These are phyloP conservation scores for Amphirosellinia nigrospora DNA, from an alignment of 495 filamentous ascomycete genomes.

Conservation along the genomic window DNA sequence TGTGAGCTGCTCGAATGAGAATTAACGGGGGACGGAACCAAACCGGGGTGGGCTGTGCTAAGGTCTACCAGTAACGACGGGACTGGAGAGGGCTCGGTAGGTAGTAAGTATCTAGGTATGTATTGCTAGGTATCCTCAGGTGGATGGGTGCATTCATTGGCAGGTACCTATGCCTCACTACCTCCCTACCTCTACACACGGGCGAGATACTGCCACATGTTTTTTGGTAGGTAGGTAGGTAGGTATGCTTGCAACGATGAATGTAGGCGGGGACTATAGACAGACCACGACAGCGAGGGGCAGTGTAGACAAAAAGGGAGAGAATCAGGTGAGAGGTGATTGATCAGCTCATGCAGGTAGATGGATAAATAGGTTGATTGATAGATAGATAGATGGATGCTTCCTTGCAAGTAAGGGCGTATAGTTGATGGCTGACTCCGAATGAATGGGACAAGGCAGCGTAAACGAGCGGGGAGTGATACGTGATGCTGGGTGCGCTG, in stretches of 20 bases:
- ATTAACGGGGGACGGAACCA: conserved; percentile 23
- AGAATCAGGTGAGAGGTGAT: neutral
- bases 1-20: conserved; percentile 28
- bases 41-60: conserved; percentile 26
- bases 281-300: conserved; percentile 4
- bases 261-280: neutral
- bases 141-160: conserved; percentile 7
- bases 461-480: conserved; percentile 16
- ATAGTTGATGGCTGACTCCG: conserved; percentile 7
- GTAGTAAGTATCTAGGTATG: conserved; percentile 19
- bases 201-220: conserved; percentile 18
- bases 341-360: conserved; percentile 9
- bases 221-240: neutral
- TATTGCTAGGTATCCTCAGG: conserved; percentile 6
- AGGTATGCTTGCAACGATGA: conserved; percentile 9
- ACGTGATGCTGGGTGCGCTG: neutral
- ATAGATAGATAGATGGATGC: too few relatives aligned
- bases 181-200: conserved; percentile 11
- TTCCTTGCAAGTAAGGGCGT: neutral
- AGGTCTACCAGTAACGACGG: conserved; percentile 24
- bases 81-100: conserved; percentile 18
- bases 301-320: neutral
- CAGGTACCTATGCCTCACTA: conserved; percentile 20
- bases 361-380: neutral
- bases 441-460: conserved; percentile 15